A percentile compares a stretch with the other conserved stretches of the same genome.
phyloP scores from a whole-genome alignment of 108 stramenopile genomes.

The Cyclotella kingstonii region DNA sequence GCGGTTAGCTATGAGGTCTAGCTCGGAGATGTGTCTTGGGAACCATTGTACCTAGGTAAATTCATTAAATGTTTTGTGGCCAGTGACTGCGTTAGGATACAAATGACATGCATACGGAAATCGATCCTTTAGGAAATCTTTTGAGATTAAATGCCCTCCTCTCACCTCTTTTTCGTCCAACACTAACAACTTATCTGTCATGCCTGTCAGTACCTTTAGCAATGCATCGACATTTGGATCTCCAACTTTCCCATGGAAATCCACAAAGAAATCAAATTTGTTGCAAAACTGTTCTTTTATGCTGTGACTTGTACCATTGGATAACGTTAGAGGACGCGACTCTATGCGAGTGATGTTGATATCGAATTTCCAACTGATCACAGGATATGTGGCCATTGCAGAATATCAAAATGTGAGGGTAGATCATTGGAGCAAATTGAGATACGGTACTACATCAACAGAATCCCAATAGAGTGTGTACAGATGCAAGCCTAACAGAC shows the following conservation, averaged over 20 bases:
- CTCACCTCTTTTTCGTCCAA: slow-evolving; percentile 83
- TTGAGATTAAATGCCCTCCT: too few species aligned
- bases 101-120: too few species aligned
- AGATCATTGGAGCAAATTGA: too few species aligned
- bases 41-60: slow-evolving; percentile 78
- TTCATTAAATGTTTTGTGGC: neutral
- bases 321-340: slow-evolving; percentile 71
- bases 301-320: slow-evolving; percentile 1
- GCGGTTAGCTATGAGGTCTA: slow-evolving; percentile 88
- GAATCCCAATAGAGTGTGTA: neutral
- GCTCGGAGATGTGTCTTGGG: slow-evolving; percentile 88
- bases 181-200: slow-evolving; percentile 70
- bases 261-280: slow-evolving; percentile 82
- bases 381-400: neutral
- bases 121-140: too few species aligned
- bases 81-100: neutral
- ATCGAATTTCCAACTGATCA: slow-evolving; percentile 81
- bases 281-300: neutral
- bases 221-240: slow-evolving; percentile 63
- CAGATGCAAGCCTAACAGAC: neutral
- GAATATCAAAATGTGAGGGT: neutral
- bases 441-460: too few species aligned
- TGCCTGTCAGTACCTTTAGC: slow-evolving; percentile 44
- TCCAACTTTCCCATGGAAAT: slow-evolving; percentile 64
- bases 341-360: slow-evolving; percentile 91